Conservation (phyloP, 2,329 filamentous ascomycete species). For the Fusarium vanettenii region DNA sequence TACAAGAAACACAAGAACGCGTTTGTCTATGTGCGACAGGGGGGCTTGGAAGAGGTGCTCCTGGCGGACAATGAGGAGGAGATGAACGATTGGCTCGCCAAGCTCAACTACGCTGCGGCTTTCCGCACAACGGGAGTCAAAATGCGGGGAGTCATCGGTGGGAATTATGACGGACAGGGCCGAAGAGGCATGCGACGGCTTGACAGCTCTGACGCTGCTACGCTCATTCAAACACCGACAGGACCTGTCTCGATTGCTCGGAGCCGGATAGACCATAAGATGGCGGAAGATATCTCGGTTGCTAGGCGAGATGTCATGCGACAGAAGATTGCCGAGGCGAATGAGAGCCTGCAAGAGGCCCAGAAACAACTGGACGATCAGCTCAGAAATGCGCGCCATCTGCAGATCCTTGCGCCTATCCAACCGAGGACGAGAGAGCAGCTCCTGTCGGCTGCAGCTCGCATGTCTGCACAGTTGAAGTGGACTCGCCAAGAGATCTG, state of each 20-base stretch:
- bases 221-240: slow-evolving; percentile 74
- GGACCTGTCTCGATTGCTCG: slow-evolving; percentile 80
- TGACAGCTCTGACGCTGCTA: slow-evolving; percentile 69
- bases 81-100: slow-evolving; percentile 96
- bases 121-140: slow-evolving; percentile 92
- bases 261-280: slow-evolving; percentile 80
- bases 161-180: slow-evolving; percentile 85
- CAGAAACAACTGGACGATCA: slow-evolving; percentile 86
- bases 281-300: slow-evolving; percentile 86
- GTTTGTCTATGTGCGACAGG: slow-evolving; percentile 89
- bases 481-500: slow-evolving; percentile 96
- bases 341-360: slow-evolving; percentile 78
- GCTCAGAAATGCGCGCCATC: slow-evolving; percentile 88
- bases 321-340: slow-evolving; percentile 84
- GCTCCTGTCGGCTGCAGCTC: slow-evolving; percentile 84
- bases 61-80: slow-evolving; percentile 91
- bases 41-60: slow-evolving; percentile 89
- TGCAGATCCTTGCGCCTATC: slow-evolving; percentile 89
- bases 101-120: slow-evolving; percentile 95
- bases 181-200: slow-evolving; percentile 78
- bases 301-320: slow-evolving; percentile 86
- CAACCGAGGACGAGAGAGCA: slow-evolving; percentile 90
- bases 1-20: slow-evolving; percentile 98
- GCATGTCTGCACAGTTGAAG: slow-evolving; percentile 88
- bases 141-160: slow-evolving; percentile 87